Evolutionary conservation across 2,329 filamentous ascomycete species (phyloP).

Genomic region (Kalmusia sp.): DNA sequence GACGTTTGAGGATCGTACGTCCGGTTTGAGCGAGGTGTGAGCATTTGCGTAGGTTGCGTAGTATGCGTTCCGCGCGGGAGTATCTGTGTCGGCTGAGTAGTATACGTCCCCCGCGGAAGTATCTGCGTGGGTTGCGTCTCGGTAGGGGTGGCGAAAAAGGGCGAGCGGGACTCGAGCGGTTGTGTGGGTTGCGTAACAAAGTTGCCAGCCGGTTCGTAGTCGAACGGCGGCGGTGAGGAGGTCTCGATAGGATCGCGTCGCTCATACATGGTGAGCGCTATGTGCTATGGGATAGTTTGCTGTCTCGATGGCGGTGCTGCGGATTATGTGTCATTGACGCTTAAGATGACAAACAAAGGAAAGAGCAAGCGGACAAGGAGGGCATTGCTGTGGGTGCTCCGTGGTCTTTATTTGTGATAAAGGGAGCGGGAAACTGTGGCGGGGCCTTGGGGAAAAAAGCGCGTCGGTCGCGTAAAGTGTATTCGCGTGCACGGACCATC

Average conservation of each 20-base stretch:
- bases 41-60: conserved; percentile 69
- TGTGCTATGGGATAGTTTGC: conserved; percentile 3
- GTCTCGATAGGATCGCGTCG: conserved; percentile 41
- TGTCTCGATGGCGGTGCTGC: background rate
- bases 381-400: conserved; percentile 15
- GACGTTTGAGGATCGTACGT: conserved; percentile 33
- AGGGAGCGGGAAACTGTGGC: conserved; percentile 13
- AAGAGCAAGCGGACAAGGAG: conserved; percentile 18
- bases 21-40: conserved; percentile 51
- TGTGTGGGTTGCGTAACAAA: conserved; percentile 51
- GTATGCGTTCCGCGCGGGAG: too few relatives aligned
- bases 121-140: conserved; percentile 52
- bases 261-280: conserved; percentile 33
- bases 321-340: conserved; percentile 9
- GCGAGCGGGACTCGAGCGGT: conserved; percentile 17
- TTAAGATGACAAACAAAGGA: conserved; percentile 21
- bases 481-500: background rate
- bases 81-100: too few relatives aligned
- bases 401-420: conserved; percentile 9
- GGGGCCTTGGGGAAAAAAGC: conserved; percentile 21
- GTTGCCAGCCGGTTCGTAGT: conserved; percentile 58
- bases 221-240: conserved; percentile 40
- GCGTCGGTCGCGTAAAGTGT: conserved; percentile 12
- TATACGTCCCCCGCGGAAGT: too few relatives aligned
- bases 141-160: conserved; percentile 14